phyloP scores from a whole-genome alignment of 2,329 filamentous ascomycete species.

The Trichoderma polysporum region DNA sequence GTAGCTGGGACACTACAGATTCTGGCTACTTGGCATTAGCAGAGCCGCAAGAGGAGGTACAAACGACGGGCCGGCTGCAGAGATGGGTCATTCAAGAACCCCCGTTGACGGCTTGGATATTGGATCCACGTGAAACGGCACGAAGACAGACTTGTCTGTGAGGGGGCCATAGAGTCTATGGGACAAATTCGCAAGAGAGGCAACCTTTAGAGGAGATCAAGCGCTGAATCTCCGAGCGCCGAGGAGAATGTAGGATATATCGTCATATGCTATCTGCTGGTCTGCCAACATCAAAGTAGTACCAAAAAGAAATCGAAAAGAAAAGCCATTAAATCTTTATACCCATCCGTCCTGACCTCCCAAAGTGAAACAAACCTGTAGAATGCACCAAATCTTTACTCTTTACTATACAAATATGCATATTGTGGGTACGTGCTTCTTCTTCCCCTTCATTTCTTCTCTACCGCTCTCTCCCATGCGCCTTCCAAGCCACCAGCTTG shows the following conservation, averaged over 20 bases:
- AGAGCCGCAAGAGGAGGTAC: neutral
- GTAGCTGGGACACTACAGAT: neutral
- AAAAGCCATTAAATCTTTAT: constrained; percentile 8
- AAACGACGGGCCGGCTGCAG: neutral
- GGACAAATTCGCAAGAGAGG: neutral
- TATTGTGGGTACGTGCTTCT: neutral
- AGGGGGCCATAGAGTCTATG: neutral
- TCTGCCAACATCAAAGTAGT: neutral
- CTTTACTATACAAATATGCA: constrained; percentile 13
- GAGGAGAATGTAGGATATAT: neutral
- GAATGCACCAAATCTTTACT: constrained; percentile 13
- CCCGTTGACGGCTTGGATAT: neutral
- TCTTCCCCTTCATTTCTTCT: constrained; percentile 25
- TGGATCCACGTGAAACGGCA: neutral
- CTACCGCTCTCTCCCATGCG: constrained; percentile 65
- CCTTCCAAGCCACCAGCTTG: constrained; percentile 57
- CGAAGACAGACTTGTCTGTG: neutral
- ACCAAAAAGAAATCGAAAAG: neutral
- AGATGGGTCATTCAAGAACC: neutral
- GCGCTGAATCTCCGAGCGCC: neutral
- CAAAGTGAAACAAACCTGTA: constrained; percentile 3
- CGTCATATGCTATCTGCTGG: neutral
- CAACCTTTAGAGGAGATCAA: neutral
- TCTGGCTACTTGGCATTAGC: neutral
- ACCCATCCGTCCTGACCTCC: neutral